phyloP scores from a whole-genome alignment of 306 rosid species.

The Gleditsia sinensis region DNA sequence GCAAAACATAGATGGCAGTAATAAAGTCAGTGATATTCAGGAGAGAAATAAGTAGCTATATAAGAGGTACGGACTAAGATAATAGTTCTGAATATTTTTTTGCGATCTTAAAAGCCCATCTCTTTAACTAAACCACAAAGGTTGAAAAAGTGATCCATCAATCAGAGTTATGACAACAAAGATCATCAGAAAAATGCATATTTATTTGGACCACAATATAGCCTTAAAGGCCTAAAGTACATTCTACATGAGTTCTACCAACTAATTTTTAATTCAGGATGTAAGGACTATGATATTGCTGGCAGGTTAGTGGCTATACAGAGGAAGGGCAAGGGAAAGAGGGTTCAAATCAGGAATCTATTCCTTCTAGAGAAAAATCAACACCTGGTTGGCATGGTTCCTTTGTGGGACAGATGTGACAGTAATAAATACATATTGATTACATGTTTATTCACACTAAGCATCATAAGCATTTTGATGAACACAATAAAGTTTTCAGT shows the following conservation, averaged over 20 bases:
- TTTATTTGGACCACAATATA: background rate
- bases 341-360: background rate
- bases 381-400: no score
- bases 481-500: background rate
- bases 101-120: constrained; percentile 3
- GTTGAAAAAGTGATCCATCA: background rate
- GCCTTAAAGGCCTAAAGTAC: constrained; percentile 18
- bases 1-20: constrained; percentile 34
- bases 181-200: background rate
- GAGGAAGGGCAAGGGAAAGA: background rate
- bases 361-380: no score
- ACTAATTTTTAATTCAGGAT: background rate
- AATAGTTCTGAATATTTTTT: no score
- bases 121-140: background rate
- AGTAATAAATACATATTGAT: background rate
- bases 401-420: no score
- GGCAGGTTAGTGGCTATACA: background rate
- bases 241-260: background rate
- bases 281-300: background rate
- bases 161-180: background rate
- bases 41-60: background rate
- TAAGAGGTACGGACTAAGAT: background rate
- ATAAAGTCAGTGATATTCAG: constrained; percentile 12
- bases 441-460: background rate
- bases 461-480: background rate